Evolutionary conservation across 306 rosid genomes (phyloP).

Genomic region (Malus fusca): DNA sequence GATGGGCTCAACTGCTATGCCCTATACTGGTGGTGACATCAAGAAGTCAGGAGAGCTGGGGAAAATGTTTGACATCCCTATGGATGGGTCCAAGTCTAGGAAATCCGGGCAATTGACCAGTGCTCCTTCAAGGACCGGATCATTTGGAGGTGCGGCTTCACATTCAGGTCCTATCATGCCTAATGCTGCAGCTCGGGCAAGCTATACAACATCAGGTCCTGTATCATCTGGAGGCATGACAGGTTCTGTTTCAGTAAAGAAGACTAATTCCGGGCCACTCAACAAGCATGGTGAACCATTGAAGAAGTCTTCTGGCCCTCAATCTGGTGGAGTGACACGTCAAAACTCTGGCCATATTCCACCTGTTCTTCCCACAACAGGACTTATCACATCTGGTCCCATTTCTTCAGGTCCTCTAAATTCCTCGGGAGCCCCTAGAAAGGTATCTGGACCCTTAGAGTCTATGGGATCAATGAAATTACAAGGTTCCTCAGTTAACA

Average conservation of each 20-base stretch:
- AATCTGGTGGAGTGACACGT: conserved; percentile 92
- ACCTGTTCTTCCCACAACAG: conserved; percentile 89
- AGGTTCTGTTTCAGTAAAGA: conserved; percentile 71
- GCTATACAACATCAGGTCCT: conserved; percentile 70
- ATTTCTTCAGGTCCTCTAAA: conserved; percentile 85
- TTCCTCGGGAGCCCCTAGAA: conserved; percentile 97
- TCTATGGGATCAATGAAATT: conserved; percentile 73
- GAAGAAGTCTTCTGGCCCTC: conserved; percentile 96
- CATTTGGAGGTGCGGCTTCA: conserved; percentile 89
- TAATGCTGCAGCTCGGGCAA: conserved; percentile 63
- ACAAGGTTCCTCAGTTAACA: conserved; percentile 47
- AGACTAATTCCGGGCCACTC: conserved; percentile 91
- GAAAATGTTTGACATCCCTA: conserved; percentile 93
- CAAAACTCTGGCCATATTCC: conserved; percentile 97
- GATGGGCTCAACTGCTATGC: conserved; percentile 93
- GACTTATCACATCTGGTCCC: conserved; percentile 93
- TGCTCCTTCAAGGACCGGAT: conserved; percentile 85
- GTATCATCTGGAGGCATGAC: conserved; percentile 57
- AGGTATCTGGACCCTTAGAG: conserved; percentile 90
- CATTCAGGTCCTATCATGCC: conserved; percentile 88
- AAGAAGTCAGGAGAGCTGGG: conserved; percentile 92
- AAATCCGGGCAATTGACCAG: conserved; percentile 74
- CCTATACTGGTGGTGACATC: conserved; percentile 96
- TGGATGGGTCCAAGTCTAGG: conserved; percentile 85
- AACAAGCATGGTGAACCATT: conserved; percentile 95